phyloP scores from a whole-genome alignment of 2,329 filamentous ascomycete genomes.

The Colletotrichum magnum region DNA sequence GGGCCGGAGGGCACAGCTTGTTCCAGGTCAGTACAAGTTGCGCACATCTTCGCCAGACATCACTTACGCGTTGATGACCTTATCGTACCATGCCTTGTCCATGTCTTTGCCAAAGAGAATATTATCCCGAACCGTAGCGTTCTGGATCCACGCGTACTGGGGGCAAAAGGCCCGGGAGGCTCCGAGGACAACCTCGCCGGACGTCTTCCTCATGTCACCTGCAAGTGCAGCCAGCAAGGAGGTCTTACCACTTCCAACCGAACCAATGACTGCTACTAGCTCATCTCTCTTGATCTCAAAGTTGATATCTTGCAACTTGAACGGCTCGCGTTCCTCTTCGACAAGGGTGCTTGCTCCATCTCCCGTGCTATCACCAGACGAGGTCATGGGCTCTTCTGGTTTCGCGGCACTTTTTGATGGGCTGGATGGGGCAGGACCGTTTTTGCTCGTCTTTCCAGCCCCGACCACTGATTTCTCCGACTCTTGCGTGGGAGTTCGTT shows the following conservation, averaged over 20 bases:
- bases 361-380: slow-evolving; percentile 60
- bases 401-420: slow-evolving; percentile 51
- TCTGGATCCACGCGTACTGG: slow-evolving; percentile 98
- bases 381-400: slow-evolving; percentile 49
- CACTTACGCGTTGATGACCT: slow-evolving; percentile 82
- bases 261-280: slow-evolving; percentile 86
- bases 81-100: slow-evolving; percentile 83
- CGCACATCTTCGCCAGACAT: not conserved
- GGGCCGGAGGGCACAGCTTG: slow-evolving; percentile 82
- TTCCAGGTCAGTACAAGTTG: slow-evolving; percentile 25
- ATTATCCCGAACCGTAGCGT: slow-evolving; percentile 87
- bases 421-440: slow-evolving; percentile 44
- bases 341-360: slow-evolving; percentile 69
- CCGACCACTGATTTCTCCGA: slow-evolving; percentile 59
- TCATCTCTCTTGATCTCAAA: slow-evolving; percentile 81
- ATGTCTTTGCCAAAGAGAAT: slow-evolving; percentile 89
- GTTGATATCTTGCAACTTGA: slow-evolving; percentile 78
- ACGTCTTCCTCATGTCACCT: slow-evolving; percentile 91
- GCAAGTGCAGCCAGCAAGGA: slow-evolving; percentile 90
- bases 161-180: slow-evolving; percentile 91
- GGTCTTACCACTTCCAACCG: slow-evolving; percentile 91
- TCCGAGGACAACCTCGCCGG: slow-evolving; percentile 80
- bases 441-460: slow-evolving; percentile 62
- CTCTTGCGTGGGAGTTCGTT: slow-evolving; percentile 73
- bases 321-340: slow-evolving; percentile 76